phyloP scores from a whole-genome alignment of 2,329 filamentous ascomycete genomes.

The Coniella lustricola region DNA sequence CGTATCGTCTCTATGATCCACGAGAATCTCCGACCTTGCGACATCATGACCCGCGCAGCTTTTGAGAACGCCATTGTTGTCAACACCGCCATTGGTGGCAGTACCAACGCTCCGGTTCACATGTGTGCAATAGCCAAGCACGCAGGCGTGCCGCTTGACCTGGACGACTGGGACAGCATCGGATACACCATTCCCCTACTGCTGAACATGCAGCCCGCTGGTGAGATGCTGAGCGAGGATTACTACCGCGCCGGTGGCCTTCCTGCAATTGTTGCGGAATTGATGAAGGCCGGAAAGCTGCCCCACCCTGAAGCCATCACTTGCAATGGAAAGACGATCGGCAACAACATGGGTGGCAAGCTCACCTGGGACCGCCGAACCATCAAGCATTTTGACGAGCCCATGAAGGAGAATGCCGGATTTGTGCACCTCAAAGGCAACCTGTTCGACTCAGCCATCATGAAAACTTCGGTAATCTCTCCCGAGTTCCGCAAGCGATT shows the following conservation, averaged over 20 bases:
- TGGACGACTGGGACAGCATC: constrained; percentile 47
- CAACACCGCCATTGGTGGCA: constrained; percentile 49
- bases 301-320: constrained; percentile 29
- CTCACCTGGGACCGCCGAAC: constrained; percentile 42
- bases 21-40: constrained; percentile 41
- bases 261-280: constrained; percentile 42
- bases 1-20: constrained; percentile 45
- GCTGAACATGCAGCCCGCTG: constrained; percentile 48
- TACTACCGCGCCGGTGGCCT: constrained; percentile 14
- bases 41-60: constrained; percentile 47
- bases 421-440: constrained; percentile 42
- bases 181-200: constrained; percentile 44
- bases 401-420: constrained; percentile 42
- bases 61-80: constrained; percentile 50
- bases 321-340: constrained; percentile 38
- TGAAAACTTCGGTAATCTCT: constrained; percentile 46
- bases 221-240: constrained; percentile 31
- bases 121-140: constrained; percentile 48
- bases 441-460: constrained; percentile 44
- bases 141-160: constrained; percentile 39
- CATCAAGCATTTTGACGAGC: constrained; percentile 37
- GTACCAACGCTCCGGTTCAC: constrained; percentile 51
- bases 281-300: constrained; percentile 34
- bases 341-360: constrained; percentile 35
- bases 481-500: constrained; percentile 37